Conservation (phyloP, 2,329 filamentous ascomycete species). For the Colletotrichum sublineola region DNA sequence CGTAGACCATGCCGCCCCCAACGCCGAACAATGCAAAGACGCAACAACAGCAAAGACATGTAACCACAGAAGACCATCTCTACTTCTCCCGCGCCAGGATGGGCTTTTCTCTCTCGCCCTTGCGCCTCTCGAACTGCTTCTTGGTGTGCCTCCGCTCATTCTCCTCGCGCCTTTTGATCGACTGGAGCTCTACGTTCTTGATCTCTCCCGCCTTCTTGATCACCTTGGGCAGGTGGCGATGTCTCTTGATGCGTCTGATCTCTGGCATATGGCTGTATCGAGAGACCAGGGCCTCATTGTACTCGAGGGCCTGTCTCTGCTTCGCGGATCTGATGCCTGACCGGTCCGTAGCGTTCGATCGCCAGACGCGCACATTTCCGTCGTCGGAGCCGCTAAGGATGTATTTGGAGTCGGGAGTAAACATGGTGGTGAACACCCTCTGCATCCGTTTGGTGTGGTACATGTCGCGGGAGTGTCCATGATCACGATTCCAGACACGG, state of each 20-base stretch:
- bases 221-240: conserved; percentile 91
- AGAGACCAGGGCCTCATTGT: conserved; percentile 86
- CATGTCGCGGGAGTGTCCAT: conserved; percentile 89
- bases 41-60: conserved; percentile 18
- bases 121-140: conserved; percentile 81
- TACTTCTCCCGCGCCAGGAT: conserved; percentile 76
- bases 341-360: conserved; percentile 84
- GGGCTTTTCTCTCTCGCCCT: conserved; percentile 92
- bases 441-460: conserved; percentile 99
- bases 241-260: conserved; percentile 88
- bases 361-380: conserved; percentile 89
- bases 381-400: conserved; percentile 93
- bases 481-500: conserved; percentile 83
- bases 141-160: conserved; percentile 93
- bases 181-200: conserved; percentile 88
- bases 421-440: conserved; percentile 83
- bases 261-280: conserved; percentile 97
- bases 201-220: conserved; percentile 97
- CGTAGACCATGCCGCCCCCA: conserved; percentile 32
- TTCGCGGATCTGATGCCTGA: conserved; percentile 88
- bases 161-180: conserved; percentile 91
- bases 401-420: conserved; percentile 91
- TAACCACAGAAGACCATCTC: conserved; percentile 1
- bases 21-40: conserved; percentile 43
- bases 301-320: conserved; percentile 90